Base-by-base conservation (phyloP, 768 basidiomycete genomes). In the Russula emetica region DNA sequence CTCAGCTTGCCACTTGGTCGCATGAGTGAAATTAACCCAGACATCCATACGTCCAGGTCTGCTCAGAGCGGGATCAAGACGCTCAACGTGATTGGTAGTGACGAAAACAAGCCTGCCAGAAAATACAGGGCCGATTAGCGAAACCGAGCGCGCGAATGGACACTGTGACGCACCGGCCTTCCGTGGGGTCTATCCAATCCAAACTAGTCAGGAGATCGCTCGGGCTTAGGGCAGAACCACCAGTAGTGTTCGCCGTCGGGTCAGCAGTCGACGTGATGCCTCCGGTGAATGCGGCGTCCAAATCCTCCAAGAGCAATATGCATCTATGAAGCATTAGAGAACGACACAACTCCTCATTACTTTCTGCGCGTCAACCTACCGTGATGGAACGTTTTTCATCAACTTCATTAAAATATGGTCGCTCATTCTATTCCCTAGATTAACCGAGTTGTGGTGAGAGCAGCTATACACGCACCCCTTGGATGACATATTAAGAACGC, bases 21-120 rank as follows among this genome's bases (percentile, higher is more conserved):
- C 92, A 71, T 94, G 86, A 53, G 88, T 86, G 75, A 94, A 94
- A 77, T 92, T 92, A 47, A 94, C 83, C 91, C 91, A 92, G n/a
- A 95, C 87, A 71, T 93, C 92, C 89, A 92, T 92, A 52, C 90
- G 88, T 63, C 94, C 94, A 26, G 93, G 90, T n/a, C 92, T 83
- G 73, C 85, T 90, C 44, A 95, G 81, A 3, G 92, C 91, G 54
- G 88, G 92, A 74, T 97, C 94, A 42, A 97, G 81, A 47, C 92
- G 87, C 71, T 96, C 92, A 69, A 94, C 91, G 72, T 96, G 94
- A 76, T 97, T 97, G 10, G 92, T 93, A 3, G 92, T 94, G 59
- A 92, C 91, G 74, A 95, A 94, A 20, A 95, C 79, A 62, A 95
- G 81, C 51, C 90, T 87, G 69, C 50, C 64, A 68, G 63, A 51